Conservation (phyloP, 345 rosid genomes). For the Conringia planisiliqua region DNA sequence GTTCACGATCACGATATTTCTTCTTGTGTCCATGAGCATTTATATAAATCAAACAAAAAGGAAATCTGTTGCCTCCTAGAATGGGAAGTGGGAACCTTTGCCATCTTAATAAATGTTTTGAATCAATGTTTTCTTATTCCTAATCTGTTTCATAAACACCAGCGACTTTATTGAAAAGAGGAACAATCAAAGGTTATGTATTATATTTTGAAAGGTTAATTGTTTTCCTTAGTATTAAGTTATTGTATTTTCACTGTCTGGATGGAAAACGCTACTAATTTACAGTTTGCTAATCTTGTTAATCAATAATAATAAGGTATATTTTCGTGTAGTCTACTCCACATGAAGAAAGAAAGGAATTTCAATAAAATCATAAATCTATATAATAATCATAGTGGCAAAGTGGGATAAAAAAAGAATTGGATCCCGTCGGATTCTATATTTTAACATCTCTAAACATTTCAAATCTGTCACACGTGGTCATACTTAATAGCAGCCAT, state of each 20-base stretch:
- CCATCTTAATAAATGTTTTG: slow-evolving; percentile 2
- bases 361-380: not conserved
- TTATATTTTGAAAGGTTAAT: not conserved
- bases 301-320: not conserved
- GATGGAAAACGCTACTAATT: not conserved
- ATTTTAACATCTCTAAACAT: slow-evolving; percentile 8
- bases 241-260: too few relatives aligned
- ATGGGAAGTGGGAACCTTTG: slow-evolving; percentile 29
- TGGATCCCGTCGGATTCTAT: slow-evolving; percentile 21
- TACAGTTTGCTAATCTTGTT: not conserved
- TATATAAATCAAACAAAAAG: slow-evolving; percentile 31
- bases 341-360: not conserved
- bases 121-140: not conserved
- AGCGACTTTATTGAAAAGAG: not conserved
- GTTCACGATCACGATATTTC: slow-evolving; percentile 21
- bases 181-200: not conserved
- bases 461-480: slow-evolving; percentile 36
- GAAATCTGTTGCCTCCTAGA: slow-evolving; percentile 29
- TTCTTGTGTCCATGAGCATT: slow-evolving; percentile 25
- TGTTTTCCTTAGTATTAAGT: too few relatives aligned
- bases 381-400: slow-evolving; percentile 10
- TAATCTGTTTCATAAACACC: slow-evolving; percentile 14
- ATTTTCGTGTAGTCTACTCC: not conserved
- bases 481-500: slow-evolving; percentile 27
- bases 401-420: not conserved